Percentiles rank a stretch among this genome's conserved stretches.
phyloP scores from a whole-genome alignment of 2,329 filamentous ascomycete species.

The Nigrospora osmanthi region DNA sequence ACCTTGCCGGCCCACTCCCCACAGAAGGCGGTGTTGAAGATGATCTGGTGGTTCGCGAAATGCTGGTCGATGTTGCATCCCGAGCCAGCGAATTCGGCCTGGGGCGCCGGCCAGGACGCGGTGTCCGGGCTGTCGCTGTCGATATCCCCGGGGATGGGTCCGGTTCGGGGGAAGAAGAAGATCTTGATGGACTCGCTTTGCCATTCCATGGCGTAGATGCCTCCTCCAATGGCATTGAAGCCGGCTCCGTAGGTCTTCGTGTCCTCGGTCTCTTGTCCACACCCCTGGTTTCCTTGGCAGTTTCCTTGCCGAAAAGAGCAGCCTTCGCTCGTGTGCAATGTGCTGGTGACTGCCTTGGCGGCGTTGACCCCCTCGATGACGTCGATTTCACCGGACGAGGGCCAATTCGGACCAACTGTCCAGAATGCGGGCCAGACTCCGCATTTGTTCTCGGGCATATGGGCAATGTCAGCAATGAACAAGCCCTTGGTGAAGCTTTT shows the following conservation, averaged over 20 bases:
- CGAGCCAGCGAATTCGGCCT: conserved; percentile 58
- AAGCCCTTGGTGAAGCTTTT: conserved; percentile 61
- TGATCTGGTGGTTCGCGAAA: conserved; percentile 67
- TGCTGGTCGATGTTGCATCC: conserved; percentile 63
- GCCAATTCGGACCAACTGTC: conserved; percentile 64
- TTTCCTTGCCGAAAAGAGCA: conserved; percentile 47
- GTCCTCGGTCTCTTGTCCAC: conserved; percentile 43
- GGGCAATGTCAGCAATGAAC: conserved; percentile 63
- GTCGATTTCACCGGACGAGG: conserved; percentile 65
- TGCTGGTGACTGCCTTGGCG: conserved; percentile 50
- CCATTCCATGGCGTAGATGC: conserved; percentile 73
- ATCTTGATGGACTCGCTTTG: conserved; percentile 62
- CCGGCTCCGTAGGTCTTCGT: conserved; percentile 54
- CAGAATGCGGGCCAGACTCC: conserved; percentile 73
- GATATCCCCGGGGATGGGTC: conserved; percentile 57
- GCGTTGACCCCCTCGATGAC: conserved; percentile 72
- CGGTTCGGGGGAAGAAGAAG: conserved; percentile 69
- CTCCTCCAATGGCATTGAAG: conserved; percentile 64
- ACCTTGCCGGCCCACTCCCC: conserved; percentile 76
- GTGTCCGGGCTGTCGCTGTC: conserved; percentile 53
- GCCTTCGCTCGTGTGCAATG: conserved; percentile 57
- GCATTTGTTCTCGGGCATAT: conserved; percentile 63
- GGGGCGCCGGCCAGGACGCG: conserved; percentile 58
- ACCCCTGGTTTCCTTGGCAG: conserved; percentile 57
- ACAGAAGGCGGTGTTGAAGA: conserved; percentile 81